phyloP scores from a whole-genome alignment of 345 rosid species.

The Euphorbia pulcherrima region DNA sequence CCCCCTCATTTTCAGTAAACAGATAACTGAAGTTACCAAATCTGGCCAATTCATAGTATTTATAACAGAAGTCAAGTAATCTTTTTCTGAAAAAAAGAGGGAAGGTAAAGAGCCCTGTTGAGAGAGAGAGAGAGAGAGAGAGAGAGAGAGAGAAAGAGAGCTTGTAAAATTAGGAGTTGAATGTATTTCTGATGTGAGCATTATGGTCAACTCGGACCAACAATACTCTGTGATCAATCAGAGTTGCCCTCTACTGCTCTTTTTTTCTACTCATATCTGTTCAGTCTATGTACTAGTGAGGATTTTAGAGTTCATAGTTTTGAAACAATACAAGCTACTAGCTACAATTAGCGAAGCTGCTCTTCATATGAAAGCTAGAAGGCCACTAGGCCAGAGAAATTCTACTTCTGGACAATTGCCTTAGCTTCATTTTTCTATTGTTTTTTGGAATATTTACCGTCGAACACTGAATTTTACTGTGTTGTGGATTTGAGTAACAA shows the following conservation, averaged over 20 bases:
- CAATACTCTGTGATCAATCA: background rate
- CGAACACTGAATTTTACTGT: background rate
- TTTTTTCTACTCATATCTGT: background rate
- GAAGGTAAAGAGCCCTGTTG: background rate
- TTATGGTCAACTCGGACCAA: background rate
- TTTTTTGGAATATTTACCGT: background rate
- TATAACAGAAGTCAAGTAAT: background rate
- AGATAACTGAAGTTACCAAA: background rate
- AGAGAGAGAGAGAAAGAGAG: constrained; percentile 1
- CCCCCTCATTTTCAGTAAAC: background rate
- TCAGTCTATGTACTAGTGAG: background rate
- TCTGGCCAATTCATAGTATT: background rate
- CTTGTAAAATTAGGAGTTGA: background rate
- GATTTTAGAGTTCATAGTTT: background rate
- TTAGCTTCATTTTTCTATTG: background rate
- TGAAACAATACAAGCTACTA: background rate
- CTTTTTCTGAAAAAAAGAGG: background rate
- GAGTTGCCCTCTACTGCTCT: background rate
- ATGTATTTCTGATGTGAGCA: background rate
- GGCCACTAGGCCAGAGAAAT: background rate
- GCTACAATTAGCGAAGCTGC: background rate
- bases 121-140: background rate
- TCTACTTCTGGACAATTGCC: background rate
- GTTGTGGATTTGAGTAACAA: background rate
- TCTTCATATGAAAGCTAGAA: background rate